Evolutionary conservation across 2,329 filamentous ascomycete species (phyloP).

Genomic region (Claviceps cyperi): DNA sequence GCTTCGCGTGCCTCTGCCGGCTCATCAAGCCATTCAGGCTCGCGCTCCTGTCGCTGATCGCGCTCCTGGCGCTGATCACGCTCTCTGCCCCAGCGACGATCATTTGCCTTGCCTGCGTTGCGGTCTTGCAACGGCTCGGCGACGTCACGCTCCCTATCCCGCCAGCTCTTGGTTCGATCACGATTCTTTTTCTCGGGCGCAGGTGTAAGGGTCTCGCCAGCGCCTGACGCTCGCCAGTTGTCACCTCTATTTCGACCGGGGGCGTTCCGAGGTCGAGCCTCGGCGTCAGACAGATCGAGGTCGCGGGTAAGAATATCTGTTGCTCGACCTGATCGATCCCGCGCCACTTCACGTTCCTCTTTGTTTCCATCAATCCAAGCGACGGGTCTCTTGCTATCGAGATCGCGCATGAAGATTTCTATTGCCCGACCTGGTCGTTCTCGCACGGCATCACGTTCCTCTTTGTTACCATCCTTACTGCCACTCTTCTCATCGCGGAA

Average conservation of each 20-base stretch:
- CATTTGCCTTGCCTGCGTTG: conserved; percentile 30
- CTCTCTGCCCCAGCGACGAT: conserved; percentile 42
- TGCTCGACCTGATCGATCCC: conserved; percentile 30
- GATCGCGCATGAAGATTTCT: conserved; percentile 35
- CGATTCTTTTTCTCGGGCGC: conserved; percentile 33
- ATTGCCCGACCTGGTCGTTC: conserved; percentile 34
- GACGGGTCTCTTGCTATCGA: conserved; percentile 17
- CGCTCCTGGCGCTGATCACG: conserved; percentile 42
- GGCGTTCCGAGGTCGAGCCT: conserved; percentile 46
- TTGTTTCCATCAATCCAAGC: conserved; percentile 26
- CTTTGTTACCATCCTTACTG: conserved; percentile 29
- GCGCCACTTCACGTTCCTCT: conserved; percentile 39
- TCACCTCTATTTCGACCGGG: conserved; percentile 51
- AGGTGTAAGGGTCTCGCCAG: conserved; percentile 11
- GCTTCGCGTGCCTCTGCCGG: conserved; percentile 53
- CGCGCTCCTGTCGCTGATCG: conserved; percentile 52
- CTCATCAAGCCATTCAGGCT: conserved; percentile 84
- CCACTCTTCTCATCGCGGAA: conserved; percentile 23
- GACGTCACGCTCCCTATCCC: conserved; percentile 34
- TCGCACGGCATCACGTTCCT: conserved; percentile 39
- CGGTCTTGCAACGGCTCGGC: conserved; percentile 39
- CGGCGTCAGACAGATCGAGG: conserved; percentile 37
- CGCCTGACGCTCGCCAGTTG: conserved; percentile 57
- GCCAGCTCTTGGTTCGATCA: conserved; percentile 46
- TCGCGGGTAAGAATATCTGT: conserved; percentile 38